These are phyloP conservation scores for Sporisorium scitamineum DNA, from an alignment of 1,284 basidiomycete genomes.

Conservation along the genomic window DNA sequence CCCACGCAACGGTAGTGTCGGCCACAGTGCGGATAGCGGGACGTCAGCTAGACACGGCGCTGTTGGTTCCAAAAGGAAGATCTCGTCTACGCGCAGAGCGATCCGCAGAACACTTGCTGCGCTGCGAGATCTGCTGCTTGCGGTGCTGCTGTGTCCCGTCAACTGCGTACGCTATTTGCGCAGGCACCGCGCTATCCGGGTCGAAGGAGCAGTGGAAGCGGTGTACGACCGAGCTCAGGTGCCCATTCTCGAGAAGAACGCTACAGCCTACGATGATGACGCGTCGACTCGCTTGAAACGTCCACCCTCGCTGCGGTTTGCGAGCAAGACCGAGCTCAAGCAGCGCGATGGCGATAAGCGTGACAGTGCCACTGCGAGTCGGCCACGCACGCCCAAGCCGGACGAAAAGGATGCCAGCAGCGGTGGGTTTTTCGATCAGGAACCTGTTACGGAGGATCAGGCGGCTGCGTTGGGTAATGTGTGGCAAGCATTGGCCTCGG, in stretches of 20 bases:
- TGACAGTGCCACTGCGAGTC: neutral
- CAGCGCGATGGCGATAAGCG: constrained; percentile 24
- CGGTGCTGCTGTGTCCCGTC: constrained; percentile 33
- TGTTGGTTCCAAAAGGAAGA: neutral
- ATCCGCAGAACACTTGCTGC: constrained; percentile 26
- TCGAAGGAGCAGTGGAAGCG: constrained; percentile 28
- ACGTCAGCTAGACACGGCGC: neutral
- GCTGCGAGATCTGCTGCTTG: constrained; percentile 31
- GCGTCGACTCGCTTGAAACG: neutral
- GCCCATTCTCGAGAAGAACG: constrained; percentile 40
- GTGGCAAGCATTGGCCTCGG: constrained; percentile 27
- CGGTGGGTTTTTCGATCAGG: constrained; percentile 12
- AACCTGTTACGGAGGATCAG: constrained; percentile 57
- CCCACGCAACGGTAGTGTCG: constrained; percentile 10
- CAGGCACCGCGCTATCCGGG: constrained; percentile 8
- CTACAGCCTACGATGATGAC: neutral
- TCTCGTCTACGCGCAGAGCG: constrained; percentile 14
- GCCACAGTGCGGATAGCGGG: neutral
- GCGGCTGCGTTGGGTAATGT: constrained; percentile 28
- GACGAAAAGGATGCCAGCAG: constrained; percentile 12
- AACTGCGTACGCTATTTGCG: constrained; percentile 36
- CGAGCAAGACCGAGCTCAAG: constrained; percentile 1
- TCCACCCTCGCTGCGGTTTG: constrained; percentile 27
- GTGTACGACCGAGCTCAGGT: constrained; percentile 29
- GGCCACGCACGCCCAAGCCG: constrained; percentile 31